Base-by-base conservation (phyloP, 139 green algal genomes). In the Astrephomene gubernaculifera region DNA sequence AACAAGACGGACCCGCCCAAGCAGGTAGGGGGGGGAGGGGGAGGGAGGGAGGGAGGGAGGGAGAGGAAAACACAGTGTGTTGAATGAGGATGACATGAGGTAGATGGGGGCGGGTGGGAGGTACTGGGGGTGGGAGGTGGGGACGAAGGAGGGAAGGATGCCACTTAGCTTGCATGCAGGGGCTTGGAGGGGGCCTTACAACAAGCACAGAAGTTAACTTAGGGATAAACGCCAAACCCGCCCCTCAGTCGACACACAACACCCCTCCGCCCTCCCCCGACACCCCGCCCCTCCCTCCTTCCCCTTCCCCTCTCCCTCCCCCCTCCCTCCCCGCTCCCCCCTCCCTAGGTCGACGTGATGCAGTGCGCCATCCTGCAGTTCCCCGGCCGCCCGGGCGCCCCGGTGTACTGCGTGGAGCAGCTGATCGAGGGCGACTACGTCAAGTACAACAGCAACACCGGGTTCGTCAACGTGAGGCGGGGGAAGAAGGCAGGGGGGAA, bases 341-440 rank as follows among this genome's bases (percentile, higher is more conserved):
- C 33, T 27, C 9, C 61, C 6, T 41, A 87, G 82, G 83, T 88
- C 63, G 83, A 88, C 52, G 83, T 88, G 83, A 81, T 88, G 73
- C 83, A 88, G 83, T 78, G 61, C 39, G 83, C 63, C 25, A 69
- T 87, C 39, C 43, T 83, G 22, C 81, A 87, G 53, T 87, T 89
- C 64, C 25, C 53, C 31, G 81, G 87, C 78, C 79, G 86, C 10
- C 69, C 76, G 4, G 49, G 27, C n/a, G 60, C 69, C 2, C 87
- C 88, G 4, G 54, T 92, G 35, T 90, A 90, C 67, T 79, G 39
- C 43, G 67, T 92, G 25, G 90, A 94, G 89, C 79, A 90, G 83
- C 65, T 89, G 24, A 92, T 94, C 33, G 87, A 92, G 87, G 90
- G 90, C 14, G 90, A 92, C 70, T 92, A 94, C 71, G 76, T 94